phyloP scores from a whole-genome alignment of 352 stramenopile genomes.

The Globisporangium okanoganense region DNA sequence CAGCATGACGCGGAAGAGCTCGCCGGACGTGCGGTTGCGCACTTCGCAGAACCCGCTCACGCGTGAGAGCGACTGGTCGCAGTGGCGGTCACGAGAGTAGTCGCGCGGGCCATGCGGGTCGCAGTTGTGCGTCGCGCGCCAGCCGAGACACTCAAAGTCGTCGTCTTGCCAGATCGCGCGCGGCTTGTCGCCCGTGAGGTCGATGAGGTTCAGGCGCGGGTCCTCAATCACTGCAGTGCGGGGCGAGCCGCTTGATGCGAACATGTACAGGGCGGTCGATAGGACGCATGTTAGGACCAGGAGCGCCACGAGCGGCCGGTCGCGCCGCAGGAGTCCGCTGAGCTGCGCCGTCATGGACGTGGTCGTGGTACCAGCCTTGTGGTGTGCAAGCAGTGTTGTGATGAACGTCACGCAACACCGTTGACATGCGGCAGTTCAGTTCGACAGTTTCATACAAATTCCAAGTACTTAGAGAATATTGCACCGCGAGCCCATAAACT shows the following conservation, averaged over 20 bases:
- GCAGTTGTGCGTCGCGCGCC: conserved; percentile 59
- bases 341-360: background rate
- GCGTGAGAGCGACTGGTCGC: conserved; percentile 34
- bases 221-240: conserved; percentile 1
- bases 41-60: conserved; percentile 64
- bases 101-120: conserved; percentile 55
- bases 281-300: background rate
- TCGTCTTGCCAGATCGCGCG: conserved; percentile 37
- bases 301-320: conserved; percentile 9
- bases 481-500: background rate
- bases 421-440: background rate
- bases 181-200: conserved; percentile 30
- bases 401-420: background rate
- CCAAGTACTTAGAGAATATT: background rate
- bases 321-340: background rate
- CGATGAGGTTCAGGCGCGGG: conserved; percentile 38
- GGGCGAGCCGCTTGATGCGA: background rate
- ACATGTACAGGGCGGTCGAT: background rate
- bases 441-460: background rate
- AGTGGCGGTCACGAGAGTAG: conserved; percentile 27
- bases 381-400: background rate
- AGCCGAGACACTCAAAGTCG: conserved; percentile 72
- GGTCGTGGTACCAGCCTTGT: background rate
- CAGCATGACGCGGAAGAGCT: conserved; percentile 51
- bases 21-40: conserved; percentile 49